phyloP scores from a whole-genome alignment of 306 rosid species.

The Spatholobus suberectus region DNA sequence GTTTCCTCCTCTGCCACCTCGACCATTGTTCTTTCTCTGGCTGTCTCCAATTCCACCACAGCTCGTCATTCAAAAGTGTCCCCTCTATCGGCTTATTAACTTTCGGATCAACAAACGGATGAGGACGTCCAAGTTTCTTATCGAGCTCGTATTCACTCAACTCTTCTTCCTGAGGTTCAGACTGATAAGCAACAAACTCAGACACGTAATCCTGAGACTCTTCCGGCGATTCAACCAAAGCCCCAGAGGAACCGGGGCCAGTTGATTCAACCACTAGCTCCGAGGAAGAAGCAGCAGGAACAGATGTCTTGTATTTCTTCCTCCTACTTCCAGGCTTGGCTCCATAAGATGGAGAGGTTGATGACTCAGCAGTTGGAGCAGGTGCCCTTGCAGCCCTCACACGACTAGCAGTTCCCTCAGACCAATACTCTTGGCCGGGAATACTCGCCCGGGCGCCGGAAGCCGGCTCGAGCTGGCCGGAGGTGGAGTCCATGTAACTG shows the following conservation, averaged over 20 bases:
- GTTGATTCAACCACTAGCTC: constrained; percentile 45
- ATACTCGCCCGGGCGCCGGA: constrained; percentile 98
- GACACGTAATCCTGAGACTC: constrained; percentile 65
- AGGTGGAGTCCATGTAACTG: constrained; percentile 85
- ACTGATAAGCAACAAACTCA: constrained; percentile 81
- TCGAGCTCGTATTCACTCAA: constrained; percentile 68
- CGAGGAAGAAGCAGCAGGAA: constrained; percentile 37
- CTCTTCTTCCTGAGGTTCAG: constrained; percentile 70
- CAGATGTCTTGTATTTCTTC: constrained; percentile 62
- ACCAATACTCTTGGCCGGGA: constrained; percentile 91
- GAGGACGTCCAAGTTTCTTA: constrained; percentile 84
- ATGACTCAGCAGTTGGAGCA: constrained; percentile 71
- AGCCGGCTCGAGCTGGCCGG: constrained; percentile 97
- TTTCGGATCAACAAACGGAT: constrained; percentile 81
- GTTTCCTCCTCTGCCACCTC: constrained; percentile 97
- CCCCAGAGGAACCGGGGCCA: constrained; percentile 51
- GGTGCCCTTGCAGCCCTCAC: constrained; percentile 93
- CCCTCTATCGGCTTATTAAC: constrained; percentile 73
- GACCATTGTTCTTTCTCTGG: constrained; percentile 96
- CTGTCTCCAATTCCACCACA: constrained; percentile 98
- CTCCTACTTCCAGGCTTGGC: constrained; percentile 95
- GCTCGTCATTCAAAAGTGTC: constrained; percentile 71
- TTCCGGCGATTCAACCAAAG: constrained; percentile 57
- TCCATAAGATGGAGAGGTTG: constrained; percentile 88
- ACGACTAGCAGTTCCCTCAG: constrained; percentile 88